Evolutionary conservation across 257 asterid genomes (phyloP).

Genomic region (Euphrasia confusa): DNA sequence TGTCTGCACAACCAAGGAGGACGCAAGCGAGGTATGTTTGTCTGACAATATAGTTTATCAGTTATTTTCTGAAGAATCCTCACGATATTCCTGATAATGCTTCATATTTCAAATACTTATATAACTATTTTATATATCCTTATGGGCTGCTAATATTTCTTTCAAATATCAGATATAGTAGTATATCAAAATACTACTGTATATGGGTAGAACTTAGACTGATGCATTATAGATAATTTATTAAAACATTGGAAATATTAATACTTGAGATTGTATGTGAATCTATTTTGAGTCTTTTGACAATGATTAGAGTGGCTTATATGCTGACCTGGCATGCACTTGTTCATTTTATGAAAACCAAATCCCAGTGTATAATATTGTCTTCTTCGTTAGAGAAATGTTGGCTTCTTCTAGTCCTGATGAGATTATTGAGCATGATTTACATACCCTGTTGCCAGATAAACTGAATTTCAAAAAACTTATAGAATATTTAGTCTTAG

Average conservation of each 20-base stretch:
- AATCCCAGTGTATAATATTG: neutral
- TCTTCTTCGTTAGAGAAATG: neutral
- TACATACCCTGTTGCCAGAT: neutral
- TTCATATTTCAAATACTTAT: neutral
- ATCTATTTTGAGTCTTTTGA: neutral
- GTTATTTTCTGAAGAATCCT: slow-evolving; percentile 1
- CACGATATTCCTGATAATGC: slow-evolving; percentile 7
- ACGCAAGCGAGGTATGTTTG: slow-evolving; percentile 71
- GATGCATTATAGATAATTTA: neutral
- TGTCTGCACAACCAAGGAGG: slow-evolving; percentile 82
- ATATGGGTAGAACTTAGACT: neutral
- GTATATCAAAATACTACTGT: slow-evolving; percentile 3
- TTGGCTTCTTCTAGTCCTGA: neutral
- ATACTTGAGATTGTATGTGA: neutral
- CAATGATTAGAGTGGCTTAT: neutral
- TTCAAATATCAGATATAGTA: neutral
- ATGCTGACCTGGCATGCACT: neutral
- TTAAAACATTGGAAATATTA: neutral
- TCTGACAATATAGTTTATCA: neutral
- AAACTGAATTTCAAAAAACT: neutral
- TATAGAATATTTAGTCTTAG: neutral
- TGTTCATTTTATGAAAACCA: slow-evolving; percentile 3
- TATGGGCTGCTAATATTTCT: slow-evolving; percentile 6
- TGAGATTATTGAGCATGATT: slow-evolving; percentile 14
- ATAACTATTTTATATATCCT: slow-evolving; percentile 6